phyloP scores from a whole-genome alignment of 2,329 filamentous ascomycete genomes.

The Pyrenophora teres region DNA sequence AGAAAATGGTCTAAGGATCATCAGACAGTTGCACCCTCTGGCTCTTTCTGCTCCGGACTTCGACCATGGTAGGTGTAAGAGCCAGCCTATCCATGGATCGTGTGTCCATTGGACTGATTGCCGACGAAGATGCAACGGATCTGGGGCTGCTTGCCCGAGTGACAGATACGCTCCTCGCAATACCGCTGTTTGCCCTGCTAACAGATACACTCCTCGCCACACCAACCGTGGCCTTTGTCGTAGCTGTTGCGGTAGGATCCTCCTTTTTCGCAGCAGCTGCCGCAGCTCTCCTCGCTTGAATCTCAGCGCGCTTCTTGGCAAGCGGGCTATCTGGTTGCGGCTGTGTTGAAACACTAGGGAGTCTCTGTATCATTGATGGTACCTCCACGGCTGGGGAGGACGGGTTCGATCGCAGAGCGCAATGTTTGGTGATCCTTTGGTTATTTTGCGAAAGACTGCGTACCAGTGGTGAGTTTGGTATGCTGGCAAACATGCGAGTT shows the following conservation, averaged over 20 bases:
- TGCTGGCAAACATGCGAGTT: background rate
- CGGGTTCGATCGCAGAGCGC: constrained; percentile 36
- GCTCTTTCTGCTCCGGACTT: constrained; percentile 44
- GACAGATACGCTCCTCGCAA: constrained; percentile 42
- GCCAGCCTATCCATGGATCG: constrained; percentile 33
- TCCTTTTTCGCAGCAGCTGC: background rate
- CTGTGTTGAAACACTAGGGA: constrained; percentile 24
- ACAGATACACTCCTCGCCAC: constrained; percentile 40
- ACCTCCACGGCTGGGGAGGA: constrained; percentile 35
- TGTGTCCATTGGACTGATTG: constrained; percentile 19
- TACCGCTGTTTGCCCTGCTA: constrained; percentile 28
- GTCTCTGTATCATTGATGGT: constrained; percentile 24
- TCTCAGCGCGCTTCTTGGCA: constrained; percentile 18
- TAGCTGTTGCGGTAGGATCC: constrained; percentile 1
- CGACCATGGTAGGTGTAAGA: constrained; percentile 44
- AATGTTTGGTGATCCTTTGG: constrained; percentile 34
- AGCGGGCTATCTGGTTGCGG: constrained; percentile 23
- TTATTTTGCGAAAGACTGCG: constrained; percentile 24
- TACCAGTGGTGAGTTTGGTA: constrained; percentile 8
- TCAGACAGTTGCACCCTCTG: constrained; percentile 45
- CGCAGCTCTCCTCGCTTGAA: constrained; percentile 3
- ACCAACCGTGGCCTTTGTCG: constrained; percentile 35
- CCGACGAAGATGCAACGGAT: constrained; percentile 16
- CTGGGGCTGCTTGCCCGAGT: constrained; percentile 34
- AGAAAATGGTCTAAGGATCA: constrained; percentile 29